Evolutionary conservation across 306 rosid species (phyloP), one percentile per base, ranked within the genome.

Genomic region (Lotus japonicus): DNA sequence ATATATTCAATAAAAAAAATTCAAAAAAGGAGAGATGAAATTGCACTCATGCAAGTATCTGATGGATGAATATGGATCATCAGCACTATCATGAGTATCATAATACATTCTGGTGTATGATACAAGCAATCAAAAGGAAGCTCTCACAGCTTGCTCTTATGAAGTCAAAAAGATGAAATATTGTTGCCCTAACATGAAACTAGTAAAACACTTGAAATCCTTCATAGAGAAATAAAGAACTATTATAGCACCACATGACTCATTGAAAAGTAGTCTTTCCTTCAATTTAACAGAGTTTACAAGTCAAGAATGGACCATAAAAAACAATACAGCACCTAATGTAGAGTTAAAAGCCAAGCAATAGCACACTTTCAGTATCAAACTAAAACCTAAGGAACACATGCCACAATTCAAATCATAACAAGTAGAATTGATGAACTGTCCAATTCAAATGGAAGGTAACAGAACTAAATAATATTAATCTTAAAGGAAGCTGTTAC

Each of bases 341-440:
- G 11, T 6, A 33, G 53, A 23, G 14, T 59, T 12, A 44, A 42
- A 60, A 28, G 31, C 13, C 12, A 42, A 52, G 18, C 10, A 21
- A 23, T 10, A 31, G 5, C 13, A 15, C 26, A 19, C n/a, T 13
- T 17, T 18, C 41, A 18, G 15, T 39, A 61, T 28, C 38, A 28
- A 7, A 62, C 23, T 43, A 69, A 61, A 69, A 69, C 67, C 46
- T 62, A 62, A 54, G 66, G 16, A 26, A 69, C 59, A 45, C 21
- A n/a, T 17, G 54, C 11, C 2, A 33, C 39, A n/a, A 70, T 41
- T 41, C 11, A 15, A 64, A 64, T 11, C 42, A 48, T 10, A 56
- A 31, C 50, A 6, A 8, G 6, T 31, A 70, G 21, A 64, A 23
- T 21, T 41, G 65, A 69, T 41, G 43, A 23, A 3, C 43, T 19